Percentiles rank a stretch among this genome's conserved stretches.
Conservation (phyloP, 305 asterid species). For the Ilex paraguariensis region DNA sequence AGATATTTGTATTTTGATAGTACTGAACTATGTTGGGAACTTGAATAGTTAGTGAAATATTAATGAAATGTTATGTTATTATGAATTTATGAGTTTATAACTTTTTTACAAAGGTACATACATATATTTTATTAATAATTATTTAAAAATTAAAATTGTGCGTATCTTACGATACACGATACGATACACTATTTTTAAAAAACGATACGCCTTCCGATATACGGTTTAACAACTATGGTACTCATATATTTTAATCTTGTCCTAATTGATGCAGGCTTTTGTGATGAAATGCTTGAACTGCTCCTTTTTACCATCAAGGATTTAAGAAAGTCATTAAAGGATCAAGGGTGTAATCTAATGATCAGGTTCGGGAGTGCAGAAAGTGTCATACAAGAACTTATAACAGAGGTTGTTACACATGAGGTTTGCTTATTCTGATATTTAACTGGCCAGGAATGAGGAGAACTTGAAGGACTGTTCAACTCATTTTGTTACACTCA, state of each 20-base stretch:
- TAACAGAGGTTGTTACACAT: constrained; percentile 59
- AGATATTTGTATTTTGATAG: too few relatives aligned
- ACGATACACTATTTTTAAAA: too few relatives aligned
- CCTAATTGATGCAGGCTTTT: constrained; percentile 48
- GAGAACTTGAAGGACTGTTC: constrained; percentile 20
- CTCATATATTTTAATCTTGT: constrained; percentile 5
- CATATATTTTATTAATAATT: too few relatives aligned
- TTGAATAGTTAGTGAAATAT: too few relatives aligned
- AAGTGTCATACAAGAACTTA: constrained; percentile 47
- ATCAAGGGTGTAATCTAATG: constrained; percentile 76
- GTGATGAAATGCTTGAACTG: constrained; percentile 71
- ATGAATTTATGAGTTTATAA: too few relatives aligned
- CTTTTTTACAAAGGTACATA: too few relatives aligned
- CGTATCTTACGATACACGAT: too few relatives aligned
- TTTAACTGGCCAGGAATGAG: constrained; percentile 25
- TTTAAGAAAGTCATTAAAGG: constrained; percentile 57
- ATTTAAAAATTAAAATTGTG: too few relatives aligned
- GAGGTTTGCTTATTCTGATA: constrained; percentile 23
- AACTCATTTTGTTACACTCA: constrained; percentile 36
- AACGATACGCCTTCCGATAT: too few relatives aligned
- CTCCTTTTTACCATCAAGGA: constrained; percentile 74
- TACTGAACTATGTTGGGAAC: too few relatives aligned
- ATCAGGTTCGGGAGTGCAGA: constrained; percentile 74
- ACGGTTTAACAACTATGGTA: too few relatives aligned
- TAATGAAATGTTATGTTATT: too few relatives aligned